Evolutionary conservation across 768 basidiomycete genomes (phyloP).

Genomic region (Tulasnella sp.): DNA sequence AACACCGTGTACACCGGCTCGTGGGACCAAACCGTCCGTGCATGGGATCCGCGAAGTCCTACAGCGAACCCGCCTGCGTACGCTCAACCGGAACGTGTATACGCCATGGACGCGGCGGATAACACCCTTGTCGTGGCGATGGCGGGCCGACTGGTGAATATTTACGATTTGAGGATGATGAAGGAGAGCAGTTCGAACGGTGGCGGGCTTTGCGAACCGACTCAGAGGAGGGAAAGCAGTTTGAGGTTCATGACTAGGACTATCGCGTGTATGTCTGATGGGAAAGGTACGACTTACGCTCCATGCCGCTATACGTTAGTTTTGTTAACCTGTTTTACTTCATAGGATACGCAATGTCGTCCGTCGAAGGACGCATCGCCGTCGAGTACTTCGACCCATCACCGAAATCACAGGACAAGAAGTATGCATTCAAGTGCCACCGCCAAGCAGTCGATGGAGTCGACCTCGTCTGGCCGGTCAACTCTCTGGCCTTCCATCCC

Average conservation of each 20-base stretch:
- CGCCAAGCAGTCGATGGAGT: conserved; percentile 83
- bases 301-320: neutral
- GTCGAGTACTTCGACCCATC: conserved; percentile 94
- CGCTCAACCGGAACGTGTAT: conserved; percentile 76
- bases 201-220: conserved; percentile 43
- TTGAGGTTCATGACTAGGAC: conserved; percentile 93
- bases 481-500: conserved; percentile 92
- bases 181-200: conserved; percentile 34
- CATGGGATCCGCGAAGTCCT: conserved; percentile 73
- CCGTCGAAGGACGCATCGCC: conserved; percentile 92
- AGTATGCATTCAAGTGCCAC: conserved; percentile 98
- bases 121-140: conserved; percentile 85
- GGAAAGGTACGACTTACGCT: conserved; percentile 59
- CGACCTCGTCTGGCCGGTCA: conserved; percentile 96
- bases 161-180: conserved; percentile 84
- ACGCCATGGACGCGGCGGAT: conserved; percentile 74
- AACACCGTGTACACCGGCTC: conserved; percentile 79
- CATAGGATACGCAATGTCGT: conserved; percentile 85
- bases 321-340: neutral
- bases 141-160: conserved; percentile 85
- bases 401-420: conserved; percentile 69
- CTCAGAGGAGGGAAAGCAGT: conserved; percentile 84
- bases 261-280: conserved; percentile 88
- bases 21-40: conserved; percentile 84
- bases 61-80: conserved; percentile 57